Base-by-base conservation (phyloP, 345 rosid species). In the Cardiospermum halicacabum region DNA sequence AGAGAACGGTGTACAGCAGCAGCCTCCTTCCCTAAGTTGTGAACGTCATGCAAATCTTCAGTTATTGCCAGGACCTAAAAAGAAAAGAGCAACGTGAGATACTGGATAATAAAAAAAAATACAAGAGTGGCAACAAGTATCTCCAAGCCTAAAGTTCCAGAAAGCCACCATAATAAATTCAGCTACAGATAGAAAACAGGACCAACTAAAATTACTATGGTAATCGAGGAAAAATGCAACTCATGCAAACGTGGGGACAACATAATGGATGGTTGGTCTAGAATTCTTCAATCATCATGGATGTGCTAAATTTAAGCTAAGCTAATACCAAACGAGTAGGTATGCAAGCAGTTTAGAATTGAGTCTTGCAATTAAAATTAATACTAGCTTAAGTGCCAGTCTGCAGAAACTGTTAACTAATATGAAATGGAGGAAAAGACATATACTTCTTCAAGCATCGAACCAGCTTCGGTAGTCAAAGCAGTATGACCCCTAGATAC, bases 361-460 rank as follows among this genome's bases (percentile, higher is more conserved):
- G 4, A 62, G 8, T 12, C 18, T 53, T 43, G 39, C 39, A 11
- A 40, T 16, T 39, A 39, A 24, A 48, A 66, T 53, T 61, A 56
- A 39, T 27, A 61, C 58, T 66, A 32, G 64, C 47, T 31, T 65
- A 42, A 39, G 30, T 25, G 54, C 69, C 62, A 50, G 12, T 47
- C 51, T 37, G 15, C 31, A 24, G 32, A 50, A 58, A 34, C 22
- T 25, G 53, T 32, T 63, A 16, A 18, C 51, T 62, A 31, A 31
- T 53, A 26, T 32, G 43, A 36, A 56, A 49, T 48, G 51, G 32
- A 48, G 47, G 64, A 43, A 19, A 53, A 26, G 54, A 22, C 60
- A 63, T n/a, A n/a, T 79, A 91, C 98, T 96, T 92, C 98, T 74
- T 92, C 92, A 57, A 92, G 95, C 98, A 92, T 89, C 72, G 92